A percentile compares a stretch with the other conserved stretches of the same genome.
Evolutionary conservation across 2,329 filamentous ascomycete genomes (phyloP).

Genomic region (Ramularia endophylla): DNA sequence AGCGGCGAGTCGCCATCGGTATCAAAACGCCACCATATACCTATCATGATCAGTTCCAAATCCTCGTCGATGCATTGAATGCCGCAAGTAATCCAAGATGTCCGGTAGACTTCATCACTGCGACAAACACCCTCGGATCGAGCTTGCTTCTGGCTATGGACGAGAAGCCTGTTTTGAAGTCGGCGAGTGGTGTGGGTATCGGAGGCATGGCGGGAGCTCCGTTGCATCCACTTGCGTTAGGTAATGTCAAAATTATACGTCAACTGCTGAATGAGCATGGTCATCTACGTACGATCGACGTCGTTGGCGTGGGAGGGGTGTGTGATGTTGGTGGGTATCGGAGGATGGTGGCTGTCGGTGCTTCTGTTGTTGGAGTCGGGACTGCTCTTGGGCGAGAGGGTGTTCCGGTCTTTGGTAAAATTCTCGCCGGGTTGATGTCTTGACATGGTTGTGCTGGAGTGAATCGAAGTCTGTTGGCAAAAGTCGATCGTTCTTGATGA

Average conservation of each 20-base stretch:
- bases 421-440: constrained; percentile 62
- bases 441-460: too few relatives aligned
- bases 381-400: constrained; percentile 64
- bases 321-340: constrained; percentile 55
- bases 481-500: too few relatives aligned
- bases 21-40: constrained; percentile 76
- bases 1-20: constrained; percentile 46
- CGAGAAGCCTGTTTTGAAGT: constrained; percentile 39
- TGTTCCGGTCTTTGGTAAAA: constrained; percentile 55
- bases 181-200: constrained; percentile 51
- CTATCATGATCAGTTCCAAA: constrained; percentile 58
- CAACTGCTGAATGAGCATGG: constrained; percentile 49
- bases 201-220: constrained; percentile 68
- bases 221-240: constrained; percentile 66
- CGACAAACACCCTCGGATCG: constrained; percentile 68
- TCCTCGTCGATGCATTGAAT: constrained; percentile 49
- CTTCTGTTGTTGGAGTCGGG: constrained; percentile 60
- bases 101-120: constrained; percentile 62
- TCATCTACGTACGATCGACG: constrained; percentile 48
- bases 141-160: constrained; percentile 46
- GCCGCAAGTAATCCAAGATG: constrained; percentile 28
- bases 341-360: constrained; percentile 63
- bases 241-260: constrained; percentile 67
- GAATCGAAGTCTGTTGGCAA: too few relatives aligned
- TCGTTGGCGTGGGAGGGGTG: constrained; percentile 71